These are phyloP conservation scores for Halophytophthora polymorphica DNA, from an alignment of 352 stramenopile species.

Conservation along the genomic window DNA sequence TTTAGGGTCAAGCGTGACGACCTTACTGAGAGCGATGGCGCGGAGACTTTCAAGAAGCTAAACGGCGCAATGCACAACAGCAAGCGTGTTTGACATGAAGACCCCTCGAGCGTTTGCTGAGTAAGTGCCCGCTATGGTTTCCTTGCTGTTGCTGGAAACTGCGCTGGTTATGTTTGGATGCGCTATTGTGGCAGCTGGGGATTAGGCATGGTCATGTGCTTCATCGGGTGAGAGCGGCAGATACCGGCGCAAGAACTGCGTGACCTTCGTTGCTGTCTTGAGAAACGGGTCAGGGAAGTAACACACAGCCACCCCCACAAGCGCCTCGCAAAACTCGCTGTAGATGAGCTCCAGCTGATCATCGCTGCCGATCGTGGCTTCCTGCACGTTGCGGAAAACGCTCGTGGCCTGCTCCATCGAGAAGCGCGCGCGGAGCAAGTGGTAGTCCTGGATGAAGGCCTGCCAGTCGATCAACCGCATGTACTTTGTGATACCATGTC, in stretches of 20 bases:
- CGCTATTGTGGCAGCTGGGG: too few species aligned
- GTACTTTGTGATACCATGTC: constrained; percentile 55
- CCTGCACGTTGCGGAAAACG: constrained; percentile 68
- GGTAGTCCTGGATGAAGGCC: constrained; percentile 70
- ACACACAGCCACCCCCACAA: constrained; percentile 49
- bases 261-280: constrained; percentile 44
- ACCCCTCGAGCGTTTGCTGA: too few species aligned
- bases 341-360: constrained; percentile 69
- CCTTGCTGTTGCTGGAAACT: too few species aligned
- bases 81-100: too few species aligned
- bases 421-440: constrained; percentile 56
- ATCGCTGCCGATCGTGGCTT: constrained; percentile 32
- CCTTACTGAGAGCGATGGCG: too few species aligned
- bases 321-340: constrained; percentile 66
- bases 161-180: too few species aligned
- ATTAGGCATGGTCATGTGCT: constrained; percentile 35
- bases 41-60: too few species aligned
- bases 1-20: too few species aligned
- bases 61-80: too few species aligned
- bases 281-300: constrained; percentile 71
- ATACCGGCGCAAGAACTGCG: constrained; percentile 71
- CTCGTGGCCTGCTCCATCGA: constrained; percentile 46
- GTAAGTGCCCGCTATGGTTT: neutral
- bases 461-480: constrained; percentile 70
- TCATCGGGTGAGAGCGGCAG: constrained; percentile 64